Base-by-base conservation (phyloP, 176 grass and related monocot species). In the Cenchrus purpureus region DNA sequence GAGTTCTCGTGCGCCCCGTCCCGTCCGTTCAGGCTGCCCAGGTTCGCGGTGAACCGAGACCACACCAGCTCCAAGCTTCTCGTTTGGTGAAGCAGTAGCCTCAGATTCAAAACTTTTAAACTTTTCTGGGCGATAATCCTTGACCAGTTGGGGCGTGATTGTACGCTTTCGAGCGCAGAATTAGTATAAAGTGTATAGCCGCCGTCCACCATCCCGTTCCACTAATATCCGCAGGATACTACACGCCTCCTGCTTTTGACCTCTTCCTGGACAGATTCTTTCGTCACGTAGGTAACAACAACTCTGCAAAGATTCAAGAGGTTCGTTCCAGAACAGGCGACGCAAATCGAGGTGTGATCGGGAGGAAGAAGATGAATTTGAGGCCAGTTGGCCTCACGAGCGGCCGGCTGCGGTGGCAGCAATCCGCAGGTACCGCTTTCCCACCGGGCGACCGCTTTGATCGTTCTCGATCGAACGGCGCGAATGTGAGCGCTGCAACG, bases 21-120 rank as follows among this genome's bases (percentile, higher is more conserved):
- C 7, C 8, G 52, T 37, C 42, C 58, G 11, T 31, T 31, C 31
- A 20, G 56, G 13, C 3, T 37, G 3, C 9, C 12, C 73, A 62
- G 74, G 68, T 62, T 83, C 79, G 83, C 71, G 58, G 85, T 83
- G 84, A 90, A 82, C 88, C 79, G 73, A 73, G 79, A 66, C 84
- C 83, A 86, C 29, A 52, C 37, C 37, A 43, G 20, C 3, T 13
- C 8, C 61, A 68, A 45, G 54, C 55, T 40, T 9, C 31, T 7
- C 5, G 73, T 68, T 56, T 2, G 69, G 53, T 22, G 22, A 42
- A 60, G 64, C 51, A 60, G 37, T 50, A 8, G 20, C 14, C 1
- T 12, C 43, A 14, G 6, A 37, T 68, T 82, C 57, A 14, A 15
- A 22, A 28, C 57, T 75, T 16, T 13, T n/a, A 25, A 79, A 54